Base-by-base conservation (phyloP, 2,329 filamentous ascomycete genomes). In the Drechslerella dactyloides region DNA sequence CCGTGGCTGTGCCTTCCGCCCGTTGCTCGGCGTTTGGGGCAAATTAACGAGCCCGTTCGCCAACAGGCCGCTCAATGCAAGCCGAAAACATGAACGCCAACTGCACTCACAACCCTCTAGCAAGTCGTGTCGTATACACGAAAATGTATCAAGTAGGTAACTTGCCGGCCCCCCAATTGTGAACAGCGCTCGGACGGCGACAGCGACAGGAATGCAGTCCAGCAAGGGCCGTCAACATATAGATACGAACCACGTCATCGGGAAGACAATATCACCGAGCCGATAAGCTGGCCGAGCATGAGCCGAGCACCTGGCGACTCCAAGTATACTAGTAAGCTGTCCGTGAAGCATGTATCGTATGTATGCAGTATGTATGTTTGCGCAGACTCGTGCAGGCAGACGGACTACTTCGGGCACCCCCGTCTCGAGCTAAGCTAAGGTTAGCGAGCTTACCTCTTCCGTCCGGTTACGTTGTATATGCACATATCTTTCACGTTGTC, bases 241-340 rank as follows among this genome's bases (percentile, higher is more conserved):
- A 55, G 42, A 50, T 21, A 54, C 35, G 54, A 64, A 64, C 66
- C 66, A 70, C 66, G 66, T 70, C 66, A 70, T 64, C 57, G 66
- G 66, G 55, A 64, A 60, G 40, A 52, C 17, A 21, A 58, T 55
- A 52, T 17, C 42, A 30, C 37, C n/a, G 37, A 13, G 11, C 15
- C 37, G 11, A 5, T 42, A 33, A 33, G 27, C 27, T 33, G 27
- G 27, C 27, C 8, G 27, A 33, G 27, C 27, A 8, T 33, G 27
- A 8, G 27, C 27, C 24, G 24, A 53, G 15, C 51, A 11, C 63
- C 35, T 48, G 46, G 48, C 11, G 27, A 17, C 15, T 17, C 10
- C 17, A 10, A 7, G 17, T 21, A 17, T n/a, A 7, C 44, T 42
- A 35, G 21, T 44, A 46, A 53, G 40, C 27, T 4, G 27, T 3